Conservation (phyloP, 768 basidiomycete species). For the Lentinula lateritia region DNA sequence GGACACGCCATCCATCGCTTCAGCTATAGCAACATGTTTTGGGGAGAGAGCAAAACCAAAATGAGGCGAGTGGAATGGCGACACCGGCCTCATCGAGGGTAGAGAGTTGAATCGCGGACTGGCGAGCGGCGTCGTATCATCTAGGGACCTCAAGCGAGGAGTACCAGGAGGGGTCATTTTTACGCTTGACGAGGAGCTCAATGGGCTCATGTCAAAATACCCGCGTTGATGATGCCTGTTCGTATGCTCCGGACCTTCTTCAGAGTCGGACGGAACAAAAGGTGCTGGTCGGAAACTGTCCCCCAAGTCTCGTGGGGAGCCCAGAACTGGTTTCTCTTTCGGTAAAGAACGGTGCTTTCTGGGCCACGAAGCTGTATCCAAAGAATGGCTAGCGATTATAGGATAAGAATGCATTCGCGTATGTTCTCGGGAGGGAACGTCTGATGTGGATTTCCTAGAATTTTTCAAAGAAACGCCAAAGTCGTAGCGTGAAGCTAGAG, state of each 20-base stretch:
- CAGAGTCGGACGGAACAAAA: constrained; percentile 17
- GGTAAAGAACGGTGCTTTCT: constrained; percentile 1
- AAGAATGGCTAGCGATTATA: constrained; percentile 19
- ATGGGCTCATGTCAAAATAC: constrained; percentile 40
- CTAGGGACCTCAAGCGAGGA: constrained; percentile 22
- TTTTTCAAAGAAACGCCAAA: constrained; percentile 45
- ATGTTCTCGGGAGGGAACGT: constrained; percentile 12
- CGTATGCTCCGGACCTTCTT: constrained; percentile 19
- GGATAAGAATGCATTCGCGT: constrained; percentile 47
- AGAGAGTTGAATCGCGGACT: constrained; percentile 8
- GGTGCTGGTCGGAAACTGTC: constrained; percentile 25
- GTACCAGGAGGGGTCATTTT: constrained; percentile 47
- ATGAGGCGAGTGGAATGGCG: constrained; percentile 34
- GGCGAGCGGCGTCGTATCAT: constrained; percentile 17
- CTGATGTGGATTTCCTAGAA: constrained; percentile 18
- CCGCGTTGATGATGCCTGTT: constrained; percentile 55
- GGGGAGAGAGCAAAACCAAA: constrained; percentile 13
- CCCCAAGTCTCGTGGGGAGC: constrained; percentile 46
- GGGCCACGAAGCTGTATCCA: constrained; percentile 36
- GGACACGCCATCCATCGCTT: constrained; percentile 8
- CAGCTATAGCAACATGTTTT: constrained; percentile 9
- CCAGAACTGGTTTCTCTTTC: constrained; percentile 24
- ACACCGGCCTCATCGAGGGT: constrained; percentile 24
- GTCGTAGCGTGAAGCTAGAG: constrained; percentile 54
- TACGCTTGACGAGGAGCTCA: constrained; percentile 20